phyloP scores from a whole-genome alignment of 2,329 filamentous ascomycete species.

The Pseudonectria foliicola region DNA sequence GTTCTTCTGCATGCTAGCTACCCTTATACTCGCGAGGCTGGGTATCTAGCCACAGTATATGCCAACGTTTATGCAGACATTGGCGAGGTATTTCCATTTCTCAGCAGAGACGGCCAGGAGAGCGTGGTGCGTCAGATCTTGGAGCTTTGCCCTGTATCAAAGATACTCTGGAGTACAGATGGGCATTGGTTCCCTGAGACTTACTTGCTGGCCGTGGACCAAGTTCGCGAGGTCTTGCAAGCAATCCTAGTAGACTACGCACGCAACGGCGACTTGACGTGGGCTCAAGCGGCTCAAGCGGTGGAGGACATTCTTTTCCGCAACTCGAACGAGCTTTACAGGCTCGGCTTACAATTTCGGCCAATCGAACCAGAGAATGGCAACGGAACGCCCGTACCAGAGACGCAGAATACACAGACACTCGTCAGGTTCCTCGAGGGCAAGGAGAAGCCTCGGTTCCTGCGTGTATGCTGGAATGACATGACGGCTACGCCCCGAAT shows the following conservation, averaged over 20 bases:
- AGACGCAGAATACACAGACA: constrained; percentile 3
- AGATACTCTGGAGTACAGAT: constrained; percentile 75
- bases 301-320: constrained; percentile 65
- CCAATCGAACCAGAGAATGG: constrained; percentile 10
- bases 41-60: constrained; percentile 71
- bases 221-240: constrained; percentile 64
- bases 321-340: constrained; percentile 71
- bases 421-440: constrained; percentile 33
- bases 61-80: constrained; percentile 77
- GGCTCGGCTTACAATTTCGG: constrained; percentile 43
- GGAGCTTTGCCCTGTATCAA: constrained; percentile 67
- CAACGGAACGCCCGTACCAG: constrained; percentile 2
- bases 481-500: constrained; percentile 63
- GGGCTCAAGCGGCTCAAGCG: constrained; percentile 54
- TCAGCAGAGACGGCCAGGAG: constrained; percentile 71
- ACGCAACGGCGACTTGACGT: constrained; percentile 52
- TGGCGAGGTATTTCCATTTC: constrained; percentile 72
- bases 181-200: constrained; percentile 76
- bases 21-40: constrained; percentile 70
- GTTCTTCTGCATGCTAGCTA: constrained; percentile 77
- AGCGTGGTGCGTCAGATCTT: constrained; percentile 63
- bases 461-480: constrained; percentile 73
- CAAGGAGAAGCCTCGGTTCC: constrained; percentile 50
- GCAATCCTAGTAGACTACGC: constrained; percentile 63
- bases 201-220: constrained; percentile 63